Conservation (phyloP, 2,329 filamentous ascomycete species). For the Paecilomyces niveus region DNA sequence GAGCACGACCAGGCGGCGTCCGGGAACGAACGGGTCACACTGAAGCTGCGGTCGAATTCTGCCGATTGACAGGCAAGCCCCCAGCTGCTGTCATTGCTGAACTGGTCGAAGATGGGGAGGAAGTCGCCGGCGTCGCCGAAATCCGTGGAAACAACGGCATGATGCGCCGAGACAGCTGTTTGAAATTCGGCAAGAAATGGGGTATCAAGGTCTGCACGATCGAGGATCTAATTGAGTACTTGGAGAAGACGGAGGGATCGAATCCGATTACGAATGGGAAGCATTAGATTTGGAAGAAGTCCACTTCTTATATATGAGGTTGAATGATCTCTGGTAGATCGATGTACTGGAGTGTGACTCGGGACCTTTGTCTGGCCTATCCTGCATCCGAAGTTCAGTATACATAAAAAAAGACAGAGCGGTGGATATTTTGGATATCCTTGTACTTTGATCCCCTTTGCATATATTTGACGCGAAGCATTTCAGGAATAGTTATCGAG, state of each 20-base stretch:
- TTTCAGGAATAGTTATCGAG: too few relatives aligned
- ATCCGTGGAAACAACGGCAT: slow-evolving; percentile 64
- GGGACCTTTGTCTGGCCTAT: too few relatives aligned
- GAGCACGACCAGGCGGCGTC: slow-evolving; percentile 72
- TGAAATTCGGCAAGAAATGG: slow-evolving; percentile 81
- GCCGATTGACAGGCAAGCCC: slow-evolving; percentile 71
- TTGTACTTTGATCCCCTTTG: too few relatives aligned
- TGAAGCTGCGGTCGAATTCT: slow-evolving; percentile 88
- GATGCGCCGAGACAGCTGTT: slow-evolving; percentile 82
- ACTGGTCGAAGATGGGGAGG: slow-evolving; percentile 77
- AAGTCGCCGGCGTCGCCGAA: slow-evolving; percentile 61
- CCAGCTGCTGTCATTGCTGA: slow-evolving; percentile 79
- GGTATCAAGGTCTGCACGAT: slow-evolving; percentile 93
- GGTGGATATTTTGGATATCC: too few relatives aligned
- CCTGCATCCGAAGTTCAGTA: too few relatives aligned
- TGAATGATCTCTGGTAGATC: slow-evolving; percentile 2
- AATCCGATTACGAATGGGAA: slow-evolving; percentile 25
- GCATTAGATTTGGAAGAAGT: slow-evolving; percentile 13
- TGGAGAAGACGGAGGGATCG: slow-evolving; percentile 65
- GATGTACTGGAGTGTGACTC: background rate
- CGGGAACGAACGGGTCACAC: slow-evolving; percentile 77
- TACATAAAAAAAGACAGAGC: too few relatives aligned
- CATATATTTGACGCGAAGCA: too few relatives aligned
- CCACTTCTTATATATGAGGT: background rate
- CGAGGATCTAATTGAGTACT: slow-evolving; percentile 73